A percentile compares a stretch with the other conserved stretches of the same genome.
phyloP scores from a whole-genome alignment of 257 asterid species.

The Leptodermis oblonga region DNA sequence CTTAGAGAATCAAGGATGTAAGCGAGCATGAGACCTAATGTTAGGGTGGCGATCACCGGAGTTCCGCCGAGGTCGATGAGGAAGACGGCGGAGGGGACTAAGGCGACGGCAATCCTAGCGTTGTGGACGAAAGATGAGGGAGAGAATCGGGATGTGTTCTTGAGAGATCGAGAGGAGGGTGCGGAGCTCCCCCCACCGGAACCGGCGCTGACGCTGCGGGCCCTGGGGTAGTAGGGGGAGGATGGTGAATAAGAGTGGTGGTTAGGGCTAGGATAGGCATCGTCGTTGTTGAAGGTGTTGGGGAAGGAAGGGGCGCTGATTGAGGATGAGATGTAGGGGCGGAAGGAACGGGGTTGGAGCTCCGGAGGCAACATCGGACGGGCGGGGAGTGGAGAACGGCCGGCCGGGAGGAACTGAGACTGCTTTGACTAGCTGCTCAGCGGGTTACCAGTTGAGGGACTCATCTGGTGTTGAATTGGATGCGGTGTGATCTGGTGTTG shows the following conservation, averaged over 20 bases:
- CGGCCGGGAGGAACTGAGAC: background rate
- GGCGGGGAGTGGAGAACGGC: background rate
- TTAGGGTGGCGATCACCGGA: constrained; percentile 77
- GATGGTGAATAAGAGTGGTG: constrained; percentile 45
- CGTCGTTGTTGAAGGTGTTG: constrained; percentile 40
- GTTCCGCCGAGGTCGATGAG: constrained; percentile 97
- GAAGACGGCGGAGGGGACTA: constrained; percentile 76
- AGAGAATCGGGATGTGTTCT: constrained; percentile 62
- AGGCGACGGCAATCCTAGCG: constrained; percentile 71
- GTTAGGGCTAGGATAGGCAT: constrained; percentile 37
- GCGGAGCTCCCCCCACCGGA: constrained; percentile 35
- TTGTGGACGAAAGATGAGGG: constrained; percentile 72
- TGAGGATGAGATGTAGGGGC: constrained; percentile 71
- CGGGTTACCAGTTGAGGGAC: constrained; percentile 1
- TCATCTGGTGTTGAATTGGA: background rate
- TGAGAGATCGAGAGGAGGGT: constrained; percentile 36
- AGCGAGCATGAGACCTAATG: constrained; percentile 78
- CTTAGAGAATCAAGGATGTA: constrained; percentile 81
- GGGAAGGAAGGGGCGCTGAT: constrained; percentile 70
- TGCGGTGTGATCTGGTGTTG: background rate
- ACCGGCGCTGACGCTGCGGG: constrained; percentile 21
- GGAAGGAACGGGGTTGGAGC: constrained; percentile 85
- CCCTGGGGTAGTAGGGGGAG: constrained; percentile 20
- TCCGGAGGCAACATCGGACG: constrained; percentile 79
- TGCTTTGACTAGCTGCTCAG: background rate